Conservation (phyloP, 108 stramenopile genomes). For the Epithemia pelagica region DNA sequence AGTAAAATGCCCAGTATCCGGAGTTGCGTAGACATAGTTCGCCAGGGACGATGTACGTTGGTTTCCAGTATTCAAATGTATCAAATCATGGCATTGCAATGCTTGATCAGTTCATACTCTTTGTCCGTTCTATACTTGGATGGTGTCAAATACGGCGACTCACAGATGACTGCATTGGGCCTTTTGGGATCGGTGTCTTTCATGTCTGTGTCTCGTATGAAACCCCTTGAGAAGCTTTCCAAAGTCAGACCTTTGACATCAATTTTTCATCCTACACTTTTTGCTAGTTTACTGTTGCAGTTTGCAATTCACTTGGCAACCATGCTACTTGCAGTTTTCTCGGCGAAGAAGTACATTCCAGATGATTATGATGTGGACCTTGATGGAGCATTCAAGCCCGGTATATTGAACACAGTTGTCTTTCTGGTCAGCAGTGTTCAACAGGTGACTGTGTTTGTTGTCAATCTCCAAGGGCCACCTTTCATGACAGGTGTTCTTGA, state of each 20-base stretch:
- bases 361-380: conserved; percentile 78
- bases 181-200: conserved; percentile 89
- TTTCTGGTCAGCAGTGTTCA: conserved; percentile 94
- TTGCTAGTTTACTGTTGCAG: conserved; percentile 90
- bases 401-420: conserved; percentile 88
- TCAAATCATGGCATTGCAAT: conserved; percentile 96
- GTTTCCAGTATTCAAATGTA: conserved; percentile 90
- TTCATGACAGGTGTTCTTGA: conserved; percentile 98
- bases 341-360: conserved; percentile 74
- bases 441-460: conserved; percentile 96
- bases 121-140: conserved; percentile 93
- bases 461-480: conserved; percentile 95
- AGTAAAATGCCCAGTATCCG: conserved; percentile 94
- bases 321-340: conserved; percentile 79
- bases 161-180: conserved; percentile 93
- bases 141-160: conserved; percentile 94
- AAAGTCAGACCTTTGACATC: conserved; percentile 88
- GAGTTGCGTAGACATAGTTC: conserved; percentile 93
- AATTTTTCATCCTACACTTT: conserved; percentile 93
- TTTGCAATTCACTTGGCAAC: conserved; percentile 83
- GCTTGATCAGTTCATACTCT: conserved; percentile 94
- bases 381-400: conserved; percentile 91
- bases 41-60: conserved; percentile 90
- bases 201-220: conserved; percentile 91
- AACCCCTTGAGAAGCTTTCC: conserved; percentile 89